Evolutionary conservation across 2,329 filamentous ascomycete genomes (phyloP).

Genomic region (Neophaeococcomyces aloes): DNA sequence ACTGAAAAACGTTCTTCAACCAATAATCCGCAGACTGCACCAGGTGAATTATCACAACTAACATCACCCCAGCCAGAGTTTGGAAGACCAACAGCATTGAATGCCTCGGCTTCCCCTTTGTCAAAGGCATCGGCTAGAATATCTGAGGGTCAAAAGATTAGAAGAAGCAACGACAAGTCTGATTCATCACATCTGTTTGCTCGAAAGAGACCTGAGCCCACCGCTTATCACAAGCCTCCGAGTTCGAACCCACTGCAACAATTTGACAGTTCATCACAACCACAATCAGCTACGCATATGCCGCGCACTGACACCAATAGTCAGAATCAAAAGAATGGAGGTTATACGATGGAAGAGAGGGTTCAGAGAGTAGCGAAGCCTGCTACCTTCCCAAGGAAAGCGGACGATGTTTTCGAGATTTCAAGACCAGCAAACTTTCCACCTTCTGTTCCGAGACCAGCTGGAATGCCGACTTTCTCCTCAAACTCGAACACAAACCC

Average conservation of each 20-base stretch:
- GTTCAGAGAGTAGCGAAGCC: slow-evolving; percentile 6
- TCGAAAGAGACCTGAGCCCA: background rate
- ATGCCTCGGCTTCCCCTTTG: slow-evolving; percentile 35
- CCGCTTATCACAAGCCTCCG: slow-evolving; percentile 6
- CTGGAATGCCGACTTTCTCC: slow-evolving; percentile 43
- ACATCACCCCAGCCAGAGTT: slow-evolving; percentile 39
- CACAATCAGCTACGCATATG: background rate
- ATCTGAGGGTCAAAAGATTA: slow-evolving; percentile 12
- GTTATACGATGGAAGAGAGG: slow-evolving; percentile 2
- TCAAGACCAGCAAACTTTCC: slow-evolving; percentile 39
- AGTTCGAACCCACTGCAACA: slow-evolving; percentile 2
- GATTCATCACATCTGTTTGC: slow-evolving; percentile 19
- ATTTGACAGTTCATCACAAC: background rate
- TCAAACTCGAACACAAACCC: slow-evolving; percentile 31
- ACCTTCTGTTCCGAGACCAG: slow-evolving; percentile 38
- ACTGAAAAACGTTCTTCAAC: slow-evolving; percentile 5
- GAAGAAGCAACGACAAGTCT: slow-evolving; percentile 13
- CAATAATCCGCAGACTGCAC: background rate
- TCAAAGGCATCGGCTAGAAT: slow-evolving; percentile 27
- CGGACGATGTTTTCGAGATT: slow-evolving; percentile 34
- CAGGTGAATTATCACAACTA: background rate
- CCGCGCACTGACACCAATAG: slow-evolving; percentile 16
- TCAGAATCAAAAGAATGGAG: slow-evolving; percentile 9
- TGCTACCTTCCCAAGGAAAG: slow-evolving; percentile 19
- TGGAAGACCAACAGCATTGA: slow-evolving; percentile 48